Evolutionary conservation across 805 yeast species (phyloP).

Genomic region (Nematodospora valgi): DNA sequence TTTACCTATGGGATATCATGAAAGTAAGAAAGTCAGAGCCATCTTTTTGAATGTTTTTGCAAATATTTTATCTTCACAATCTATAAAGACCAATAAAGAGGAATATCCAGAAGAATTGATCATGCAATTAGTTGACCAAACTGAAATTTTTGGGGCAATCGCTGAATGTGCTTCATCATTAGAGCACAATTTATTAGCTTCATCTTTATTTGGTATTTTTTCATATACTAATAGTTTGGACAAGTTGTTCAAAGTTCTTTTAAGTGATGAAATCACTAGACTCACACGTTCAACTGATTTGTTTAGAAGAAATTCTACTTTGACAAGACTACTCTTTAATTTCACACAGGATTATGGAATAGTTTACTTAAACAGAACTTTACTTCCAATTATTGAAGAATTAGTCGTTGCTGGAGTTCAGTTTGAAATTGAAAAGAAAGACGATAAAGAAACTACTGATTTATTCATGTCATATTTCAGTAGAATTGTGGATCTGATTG

Average conservation of each 20-base stretch:
- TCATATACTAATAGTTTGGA: slow-evolving; percentile 34
- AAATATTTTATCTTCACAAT: slow-evolving; percentile 49
- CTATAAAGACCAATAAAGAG: slow-evolving; percentile 19
- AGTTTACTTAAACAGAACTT: slow-evolving; percentile 49
- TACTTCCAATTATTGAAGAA: slow-evolving; percentile 56
- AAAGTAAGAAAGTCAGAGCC: slow-evolving; percentile 58
- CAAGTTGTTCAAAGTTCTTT: slow-evolving; percentile 49
- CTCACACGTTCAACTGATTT: slow-evolving; percentile 68
- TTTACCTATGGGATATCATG: slow-evolving; percentile 74
- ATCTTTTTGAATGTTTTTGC: slow-evolving; percentile 78
- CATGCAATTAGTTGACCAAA: slow-evolving; percentile 21
- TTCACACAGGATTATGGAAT: slow-evolving; percentile 67
- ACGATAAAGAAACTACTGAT: slow-evolving; percentile 28
- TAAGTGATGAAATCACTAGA: slow-evolving; percentile 58
- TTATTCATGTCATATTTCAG: slow-evolving; percentile 56
- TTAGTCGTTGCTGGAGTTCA: slow-evolving; percentile 45
- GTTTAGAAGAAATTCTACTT: slow-evolving; percentile 75
- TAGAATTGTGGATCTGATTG: slow-evolving; percentile 57
- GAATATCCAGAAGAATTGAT: slow-evolving; percentile 27
- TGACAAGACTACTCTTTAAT: slow-evolving; percentile 71
- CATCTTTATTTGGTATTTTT: slow-evolving; percentile 56
- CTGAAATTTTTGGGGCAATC: slow-evolving; percentile 45
- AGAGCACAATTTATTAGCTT: slow-evolving; percentile 70
- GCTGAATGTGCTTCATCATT: slow-evolving; percentile 62
- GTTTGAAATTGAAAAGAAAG: slow-evolving; percentile 63